Conservation (phyloP, 495 filamentous ascomycete genomes). For the Hyaloscypha hepaticicola region DNA sequence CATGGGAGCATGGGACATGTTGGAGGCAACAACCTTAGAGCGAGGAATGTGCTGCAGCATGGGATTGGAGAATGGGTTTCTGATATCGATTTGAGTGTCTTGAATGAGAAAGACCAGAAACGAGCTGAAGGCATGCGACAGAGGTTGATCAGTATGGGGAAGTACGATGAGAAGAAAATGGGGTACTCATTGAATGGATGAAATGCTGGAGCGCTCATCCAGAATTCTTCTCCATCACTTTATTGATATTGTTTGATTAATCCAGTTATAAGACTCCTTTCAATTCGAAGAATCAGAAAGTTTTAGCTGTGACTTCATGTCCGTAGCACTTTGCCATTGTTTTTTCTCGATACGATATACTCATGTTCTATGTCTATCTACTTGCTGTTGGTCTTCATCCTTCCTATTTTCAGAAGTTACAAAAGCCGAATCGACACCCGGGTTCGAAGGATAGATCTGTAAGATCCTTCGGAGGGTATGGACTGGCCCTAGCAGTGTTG, state of each 20-base stretch:
- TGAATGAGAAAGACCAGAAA: constrained; percentile 50
- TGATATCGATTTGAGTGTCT: constrained; percentile 49
- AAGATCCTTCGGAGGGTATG: no score
- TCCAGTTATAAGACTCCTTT: no score
- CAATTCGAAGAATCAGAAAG: no score
- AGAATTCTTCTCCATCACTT: not conserved
- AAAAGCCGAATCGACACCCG: no score
- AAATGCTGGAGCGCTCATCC: not conserved
- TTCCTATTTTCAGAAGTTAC: no score
- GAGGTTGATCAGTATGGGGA: constrained; percentile 59
- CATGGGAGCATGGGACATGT: constrained; percentile 77
- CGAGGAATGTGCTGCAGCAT: constrained; percentile 84
- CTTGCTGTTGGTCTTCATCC: no score
- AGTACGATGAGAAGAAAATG: constrained; percentile 51
- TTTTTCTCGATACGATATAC: not conserved
- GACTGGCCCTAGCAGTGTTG: no score
- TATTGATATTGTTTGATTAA: no score
- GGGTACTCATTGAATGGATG: constrained; percentile 54
- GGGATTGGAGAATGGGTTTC: constrained; percentile 75
- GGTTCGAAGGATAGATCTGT: no score
- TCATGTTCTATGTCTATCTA: no score
- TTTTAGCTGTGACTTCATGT: not conserved
- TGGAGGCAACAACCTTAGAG: constrained; percentile 50
- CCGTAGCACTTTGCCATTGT: no score
- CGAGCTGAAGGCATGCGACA: constrained; percentile 55